phyloP scores from a whole-genome alignment of 2,329 filamentous ascomycete species.

The Fusarium falciforme region DNA sequence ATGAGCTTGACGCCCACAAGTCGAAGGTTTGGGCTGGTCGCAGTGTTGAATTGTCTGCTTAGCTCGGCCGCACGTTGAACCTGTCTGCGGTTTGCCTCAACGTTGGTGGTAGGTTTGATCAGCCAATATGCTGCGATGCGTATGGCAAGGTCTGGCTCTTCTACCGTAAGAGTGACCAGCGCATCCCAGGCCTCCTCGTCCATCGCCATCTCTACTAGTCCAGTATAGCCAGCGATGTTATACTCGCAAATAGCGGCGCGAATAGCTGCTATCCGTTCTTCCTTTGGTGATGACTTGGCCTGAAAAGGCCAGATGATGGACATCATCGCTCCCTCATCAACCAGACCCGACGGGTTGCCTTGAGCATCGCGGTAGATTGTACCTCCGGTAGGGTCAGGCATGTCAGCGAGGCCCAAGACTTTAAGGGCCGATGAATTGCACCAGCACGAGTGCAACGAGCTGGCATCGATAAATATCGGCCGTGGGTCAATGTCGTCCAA shows the following conservation, averaged over 20 bases:
- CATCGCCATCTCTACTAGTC: slow-evolving; percentile 61
- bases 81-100: slow-evolving; percentile 49
- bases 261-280: slow-evolving; percentile 53
- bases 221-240: slow-evolving; percentile 55
- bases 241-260: slow-evolving; percentile 53
- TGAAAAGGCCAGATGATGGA: slow-evolving; percentile 57
- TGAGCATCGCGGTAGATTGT: slow-evolving; percentile 53
- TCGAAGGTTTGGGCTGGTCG: slow-evolving; percentile 50
- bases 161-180: slow-evolving; percentile 45
- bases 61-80: slow-evolving; percentile 54
- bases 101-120: slow-evolving; percentile 50
- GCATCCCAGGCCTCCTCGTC: slow-evolving; percentile 58
- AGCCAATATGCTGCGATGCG: slow-evolving; percentile 59
- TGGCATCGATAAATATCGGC: slow-evolving; percentile 58
- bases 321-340: slow-evolving; percentile 55
- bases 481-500: slow-evolving; percentile 57
- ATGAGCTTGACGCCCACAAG: slow-evolving; percentile 72
- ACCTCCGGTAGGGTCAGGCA: slow-evolving; percentile 55
- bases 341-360: slow-evolving; percentile 54
- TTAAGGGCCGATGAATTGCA: slow-evolving; percentile 57
- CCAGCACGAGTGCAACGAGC: slow-evolving; percentile 58
- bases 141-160: slow-evolving; percentile 47
- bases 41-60: slow-evolving; percentile 47
- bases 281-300: slow-evolving; percentile 48
- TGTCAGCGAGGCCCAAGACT: slow-evolving; percentile 53